Evolutionary conservation across 768 basidiomycete species (phyloP).

Genomic region (Cytidiella melzeri): DNA sequence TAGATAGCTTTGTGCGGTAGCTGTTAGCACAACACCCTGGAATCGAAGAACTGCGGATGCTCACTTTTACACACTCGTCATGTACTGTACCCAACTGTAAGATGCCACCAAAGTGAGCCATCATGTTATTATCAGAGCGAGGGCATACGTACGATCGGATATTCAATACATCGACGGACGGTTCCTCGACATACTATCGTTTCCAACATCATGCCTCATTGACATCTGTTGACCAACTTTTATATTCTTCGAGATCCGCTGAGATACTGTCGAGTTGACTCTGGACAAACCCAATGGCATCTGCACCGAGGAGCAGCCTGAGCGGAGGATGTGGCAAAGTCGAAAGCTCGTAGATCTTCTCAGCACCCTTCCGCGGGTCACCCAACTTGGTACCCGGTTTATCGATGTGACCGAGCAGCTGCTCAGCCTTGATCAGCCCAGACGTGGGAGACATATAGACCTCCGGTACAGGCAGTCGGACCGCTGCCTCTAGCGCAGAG

Average conservation of each 20-base stretch:
- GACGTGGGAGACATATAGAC: slow-evolving; percentile 12
- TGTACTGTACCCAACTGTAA: no score
- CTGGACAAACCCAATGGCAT: neutral
- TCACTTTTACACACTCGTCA: no score
- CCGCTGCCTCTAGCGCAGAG: neutral
- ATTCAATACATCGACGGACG: no score
- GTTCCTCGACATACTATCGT: no score
- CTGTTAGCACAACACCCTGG: no score
- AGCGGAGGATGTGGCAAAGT: slow-evolving; percentile 15
- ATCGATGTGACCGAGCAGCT: neutral
- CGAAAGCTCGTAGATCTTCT: slow-evolving; percentile 15
- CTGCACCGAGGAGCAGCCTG: slow-evolving; percentile 15
- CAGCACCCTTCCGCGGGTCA: slow-evolving; percentile 16
- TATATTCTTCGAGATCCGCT: slow-evolving; percentile 13
- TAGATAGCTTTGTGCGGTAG: no score
- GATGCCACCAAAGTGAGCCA: no score
- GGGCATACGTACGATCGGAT: no score
- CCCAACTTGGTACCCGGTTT: slow-evolving; percentile 4
- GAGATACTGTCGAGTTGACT: slow-evolving; percentile 6
- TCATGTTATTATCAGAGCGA: no score
- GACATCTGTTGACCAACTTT: slow-evolving; percentile 16
- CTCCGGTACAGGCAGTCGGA: slow-evolving; percentile 6
- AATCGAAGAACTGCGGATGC: no score
- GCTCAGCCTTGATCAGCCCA: neutral
- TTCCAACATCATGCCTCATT: no score